Conservation (phyloP, 176 grass and related monocot species). For the Phoenix roebelenii region DNA sequence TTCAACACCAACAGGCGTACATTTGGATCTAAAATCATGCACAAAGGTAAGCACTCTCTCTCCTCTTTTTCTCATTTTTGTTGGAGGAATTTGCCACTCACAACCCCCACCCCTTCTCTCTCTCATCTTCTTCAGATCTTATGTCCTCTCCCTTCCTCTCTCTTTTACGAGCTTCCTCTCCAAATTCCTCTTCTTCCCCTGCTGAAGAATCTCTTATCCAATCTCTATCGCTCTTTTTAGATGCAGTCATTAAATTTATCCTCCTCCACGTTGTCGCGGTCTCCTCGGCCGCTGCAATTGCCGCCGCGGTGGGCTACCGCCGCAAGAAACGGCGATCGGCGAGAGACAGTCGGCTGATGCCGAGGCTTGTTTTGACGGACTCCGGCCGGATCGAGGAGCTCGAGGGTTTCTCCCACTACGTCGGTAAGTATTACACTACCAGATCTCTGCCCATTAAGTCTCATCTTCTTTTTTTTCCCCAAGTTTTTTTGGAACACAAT, state of each 20-base stretch:
- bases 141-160: not conserved
- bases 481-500: no score
- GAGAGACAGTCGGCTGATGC: constrained; percentile 26
- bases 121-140: not conserved
- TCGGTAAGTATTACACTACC: constrained; percentile 35
- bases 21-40: no score
- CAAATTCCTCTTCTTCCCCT: not conserved
- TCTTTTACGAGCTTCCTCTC: no score
- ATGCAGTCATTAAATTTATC: not conserved
- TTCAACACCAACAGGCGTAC: no score
- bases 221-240: no score
- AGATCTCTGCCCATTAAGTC: no score
- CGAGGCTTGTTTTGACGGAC: constrained; percentile 32
- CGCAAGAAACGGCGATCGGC: not conserved
- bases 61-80: no score
- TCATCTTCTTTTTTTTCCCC: no score
- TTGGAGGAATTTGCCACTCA: no score
- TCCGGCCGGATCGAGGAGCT: constrained; percentile 45
- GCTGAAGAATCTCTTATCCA: no score
- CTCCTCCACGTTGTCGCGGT: constrained; percentile 26
- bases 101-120: not conserved
- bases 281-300: constrained; percentile 17
- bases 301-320: constrained; percentile 11
- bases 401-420: constrained; percentile 71
- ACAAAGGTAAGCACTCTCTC: no score